A percentile compares a stretch with the other conserved stretches of the same genome.
Evolutionary conservation across 148 eudicot species (phyloP).

Genomic region (Rhododendron griersonianum): DNA sequence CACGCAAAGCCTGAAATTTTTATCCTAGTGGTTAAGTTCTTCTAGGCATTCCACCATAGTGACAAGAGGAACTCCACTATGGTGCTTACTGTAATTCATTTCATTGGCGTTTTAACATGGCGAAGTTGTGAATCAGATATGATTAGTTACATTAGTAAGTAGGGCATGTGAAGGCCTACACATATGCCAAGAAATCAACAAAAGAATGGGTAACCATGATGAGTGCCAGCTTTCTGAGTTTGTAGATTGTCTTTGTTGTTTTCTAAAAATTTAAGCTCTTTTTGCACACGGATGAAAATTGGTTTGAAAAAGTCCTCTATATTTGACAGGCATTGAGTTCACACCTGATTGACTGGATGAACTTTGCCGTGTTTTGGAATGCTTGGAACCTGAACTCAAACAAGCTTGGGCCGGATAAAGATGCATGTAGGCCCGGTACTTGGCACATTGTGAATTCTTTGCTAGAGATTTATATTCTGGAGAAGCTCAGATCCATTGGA

Average conservation of each 20-base stretch:
- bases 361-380: slow-evolving; percentile 62
- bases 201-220: neutral
- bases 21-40: neutral
- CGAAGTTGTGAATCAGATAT: neutral
- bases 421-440: slow-evolving; percentile 23
- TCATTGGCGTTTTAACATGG: neutral
- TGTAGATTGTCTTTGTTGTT: neutral
- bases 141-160: neutral
- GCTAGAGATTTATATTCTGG: slow-evolving; percentile 43
- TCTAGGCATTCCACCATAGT: neutral
- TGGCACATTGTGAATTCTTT: slow-evolving; percentile 60
- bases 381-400: slow-evolving; percentile 72
- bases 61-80: neutral
- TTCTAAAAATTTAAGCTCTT: neutral
- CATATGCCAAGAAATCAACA: neutral
- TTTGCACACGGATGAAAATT: neutral
- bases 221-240: neutral
- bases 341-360: slow-evolving; percentile 71
- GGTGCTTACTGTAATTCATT: neutral
- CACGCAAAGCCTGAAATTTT: neutral
- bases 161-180: neutral
- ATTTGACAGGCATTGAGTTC: slow-evolving; percentile 52
- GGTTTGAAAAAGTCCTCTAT: neutral
- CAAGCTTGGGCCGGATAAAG: slow-evolving; percentile 36
- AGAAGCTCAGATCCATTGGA: slow-evolving; percentile 40